Base-by-base conservation (phyloP, 2,329 filamentous ascomycete genomes). In the Teratosphaeriaceae sp. region DNA sequence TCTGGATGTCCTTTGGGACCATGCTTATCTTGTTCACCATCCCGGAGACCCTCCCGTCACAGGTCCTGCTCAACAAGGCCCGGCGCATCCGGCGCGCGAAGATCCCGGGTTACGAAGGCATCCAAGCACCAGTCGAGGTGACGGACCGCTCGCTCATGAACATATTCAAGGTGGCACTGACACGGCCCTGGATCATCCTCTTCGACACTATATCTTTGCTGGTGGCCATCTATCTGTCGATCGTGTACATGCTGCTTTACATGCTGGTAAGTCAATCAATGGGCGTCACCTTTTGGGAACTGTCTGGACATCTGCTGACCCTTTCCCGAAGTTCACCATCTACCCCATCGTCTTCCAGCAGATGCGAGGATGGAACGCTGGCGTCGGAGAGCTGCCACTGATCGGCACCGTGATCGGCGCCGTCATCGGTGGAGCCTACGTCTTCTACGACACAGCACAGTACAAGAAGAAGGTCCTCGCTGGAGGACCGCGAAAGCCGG, bases 21-120 rank as follows among this genome's bases (percentile, higher is more conserved):
- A 16, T 67, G 5, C 43, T 76, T 3, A 37, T 50, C 26, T 73
- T 80, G 69, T 65, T 79, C 40, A 75, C 75, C 0, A 73, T 81
- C 6, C 78, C 78, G 1, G 78, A 81, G 53, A 81, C 78, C 0
- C 71, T 72, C 26, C 67, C 67, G 0, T 69, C 67, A 0, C 69
- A 64, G 3, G 65, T 82, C 3, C 63, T 82, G 19, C 57, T 67
- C 1, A 66, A 72, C 47, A 79, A 79, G 50, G 78, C 78, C 1
- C 60, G 60, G 35, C 67, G 76, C 3, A 69, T 82, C 15, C 45
- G 50, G 23, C 64, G 74, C 3, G 57, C 60, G 8, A 67, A 71
- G 23, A 67, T 78, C 2, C 66, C 69, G 0, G 75, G 73, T 0
- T 78, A 72, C 44, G 74, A 79, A 49, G 52, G 73, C 21, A 66